Evolutionary conservation across 352 stramenopile genomes (phyloP), one percentile per base, ranked within the genome.

Genomic region (Phytophthora sansomeana): DNA sequence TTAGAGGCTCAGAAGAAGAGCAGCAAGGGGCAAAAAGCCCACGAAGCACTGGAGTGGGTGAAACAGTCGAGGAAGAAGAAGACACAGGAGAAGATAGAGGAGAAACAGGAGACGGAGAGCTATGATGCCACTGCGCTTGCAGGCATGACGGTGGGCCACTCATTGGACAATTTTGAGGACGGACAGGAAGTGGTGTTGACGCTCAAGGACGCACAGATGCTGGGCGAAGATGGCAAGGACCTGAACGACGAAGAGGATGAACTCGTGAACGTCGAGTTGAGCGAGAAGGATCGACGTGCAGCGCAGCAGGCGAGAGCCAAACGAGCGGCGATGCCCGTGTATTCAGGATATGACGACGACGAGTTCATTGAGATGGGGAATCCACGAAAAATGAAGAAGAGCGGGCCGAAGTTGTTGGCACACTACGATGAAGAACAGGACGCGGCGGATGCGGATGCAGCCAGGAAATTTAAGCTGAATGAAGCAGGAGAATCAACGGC

Each of bases 301-400:
- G 80, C 79, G 0, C 66, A 77, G 11, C 73, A 95, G 48, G 62
- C 76, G 26, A 73, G 74, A 11, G 67, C 73, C 0, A 77, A 83
- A 35, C 70, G 85, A 4, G 78, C 85, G 1, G 32, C 50, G 0
- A 83, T 93, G 69, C 89, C 90, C 0, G 83, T 96, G 47, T 99
- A 99, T 81, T 88, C 89, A 10, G 97, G 91, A 0, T 98, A 95
- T 65, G 97, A 99, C 72, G 96, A 99, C 74, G 96, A 99, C 60
- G 97, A 99, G 75, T 99, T 99, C 73, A 83, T 98, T 61, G 81
- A 93, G 56, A 77, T 93, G 59, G 78, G 84, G n/a, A 67, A 64
- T 19, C 38, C 53, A 16, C 35, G 58, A 8, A 82, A 83, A 58
- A 72, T 69, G 38, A 79, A 70, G 41, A 83, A 81, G 46, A 72